phyloP scores from a whole-genome alignment of 2,329 filamentous ascomycete species.

The Colletotrichum tabaci region DNA sequence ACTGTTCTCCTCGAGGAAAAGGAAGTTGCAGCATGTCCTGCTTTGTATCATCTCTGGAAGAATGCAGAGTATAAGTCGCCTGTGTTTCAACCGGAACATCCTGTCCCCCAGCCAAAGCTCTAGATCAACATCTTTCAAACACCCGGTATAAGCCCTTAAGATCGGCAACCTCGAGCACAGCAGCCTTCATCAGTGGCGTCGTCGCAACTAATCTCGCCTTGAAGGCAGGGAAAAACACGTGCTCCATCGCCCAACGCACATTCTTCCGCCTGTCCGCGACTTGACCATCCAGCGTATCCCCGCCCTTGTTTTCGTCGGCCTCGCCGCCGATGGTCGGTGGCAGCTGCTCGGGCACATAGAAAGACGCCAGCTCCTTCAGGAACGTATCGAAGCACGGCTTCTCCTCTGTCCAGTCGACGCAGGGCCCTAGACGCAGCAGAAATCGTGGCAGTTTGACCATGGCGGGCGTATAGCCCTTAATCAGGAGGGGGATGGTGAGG shows the following conservation, averaged over 20 bases:
- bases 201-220: conserved; percentile 88
- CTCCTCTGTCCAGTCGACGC: conserved; percentile 89
- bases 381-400: conserved; percentile 89
- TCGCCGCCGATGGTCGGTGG: conserved; percentile 63
- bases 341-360: conserved; percentile 91
- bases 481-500: conserved; percentile 83
- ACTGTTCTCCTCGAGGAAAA: no score
- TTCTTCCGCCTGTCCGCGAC: conserved; percentile 75
- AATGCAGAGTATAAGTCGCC: no score
- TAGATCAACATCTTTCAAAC: conserved; percentile 88
- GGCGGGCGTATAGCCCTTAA: conserved; percentile 90
- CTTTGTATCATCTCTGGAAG: no score
- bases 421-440: conserved; percentile 87
- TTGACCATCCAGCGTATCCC: conserved; percentile 59
- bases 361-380: conserved; percentile 87
- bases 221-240: conserved; percentile 91
- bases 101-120: conserved; percentile 44
- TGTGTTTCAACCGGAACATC: no score
- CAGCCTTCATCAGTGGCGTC: conserved; percentile 79
- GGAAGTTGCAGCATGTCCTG: no score
- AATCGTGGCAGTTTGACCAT: conserved; percentile 91
- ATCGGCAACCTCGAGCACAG: conserved; percentile 88
- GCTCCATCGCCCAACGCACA: conserved; percentile 83
- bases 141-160: conserved; percentile 93
- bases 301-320: conserved; percentile 49